Evolutionary conservation across 305 asterid genomes (phyloP), one percentile per base, ranked within the genome.

Genomic region (Fraxinus sp.): DNA sequence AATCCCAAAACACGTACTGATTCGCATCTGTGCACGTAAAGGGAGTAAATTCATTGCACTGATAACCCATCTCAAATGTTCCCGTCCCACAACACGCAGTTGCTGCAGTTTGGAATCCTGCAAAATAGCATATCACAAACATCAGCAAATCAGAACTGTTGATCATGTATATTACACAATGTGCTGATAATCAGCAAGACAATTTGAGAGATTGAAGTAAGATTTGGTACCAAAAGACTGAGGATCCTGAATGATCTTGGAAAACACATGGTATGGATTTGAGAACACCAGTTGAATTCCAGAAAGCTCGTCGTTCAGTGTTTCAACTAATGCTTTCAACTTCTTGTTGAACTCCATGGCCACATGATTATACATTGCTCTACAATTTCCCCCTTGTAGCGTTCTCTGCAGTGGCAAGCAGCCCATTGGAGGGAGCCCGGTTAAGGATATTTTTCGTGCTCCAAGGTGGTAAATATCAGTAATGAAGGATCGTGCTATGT

Each of bases 11-110:
- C 26, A 90, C 96, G 76, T 89, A 90, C 74, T 91, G 89, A 24
- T 83, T 86, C 35, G 98, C 97, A 83, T 93, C 93, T 32, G 37
- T 59, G 82, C 98, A 93, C 18, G 97, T 92, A 59, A 88, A 88
- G 9, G 94, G 94, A 80, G 84, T 91, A 28, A 78, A 80, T 20
- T 83, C 87, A 8, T 87, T 79, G 64, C 98, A 91, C 83, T 85
- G 52, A 74, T 90, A 92, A 72, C 94, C 55, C 95, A 93, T 90
- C 90, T 93, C 98, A 71, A 86, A 89, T 73, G 79, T 82, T 70
- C 98, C 98, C 11, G 92, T 94, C 82, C 95, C 97, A 79, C 97
- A 93, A 77, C 97, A 94, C 78, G 94, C 95, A 57, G 30, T 79
- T 33, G 81, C 89, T 20, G 91, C 83, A 13, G 80, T 83, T 37